A percentile compares a stretch with the other conserved stretches of the same genome.
Evolutionary conservation across 768 basidiomycete species (phyloP).

Genomic region (Rhizopogon roseolus): DNA sequence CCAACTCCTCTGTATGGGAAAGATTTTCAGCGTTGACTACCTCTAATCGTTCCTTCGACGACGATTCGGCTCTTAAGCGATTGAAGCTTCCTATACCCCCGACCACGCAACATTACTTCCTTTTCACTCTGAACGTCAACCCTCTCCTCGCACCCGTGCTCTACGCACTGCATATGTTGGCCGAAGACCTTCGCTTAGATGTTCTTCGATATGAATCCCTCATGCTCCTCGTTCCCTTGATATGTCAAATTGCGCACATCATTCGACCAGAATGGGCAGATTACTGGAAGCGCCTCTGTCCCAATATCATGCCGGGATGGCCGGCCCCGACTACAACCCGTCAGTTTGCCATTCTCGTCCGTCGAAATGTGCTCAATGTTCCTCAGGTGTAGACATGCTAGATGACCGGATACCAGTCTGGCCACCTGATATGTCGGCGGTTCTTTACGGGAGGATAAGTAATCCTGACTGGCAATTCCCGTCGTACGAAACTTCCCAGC

Average conservation of each 20-base stretch:
- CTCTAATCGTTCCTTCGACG: slow-evolving; percentile 44
- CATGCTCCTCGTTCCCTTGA: slow-evolving; percentile 51
- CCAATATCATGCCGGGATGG: slow-evolving; percentile 59
- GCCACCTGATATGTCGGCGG: slow-evolving; percentile 73
- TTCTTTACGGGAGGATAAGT: slow-evolving; percentile 52
- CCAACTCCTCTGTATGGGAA: slow-evolving; percentile 39
- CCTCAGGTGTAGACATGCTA: slow-evolving; percentile 38
- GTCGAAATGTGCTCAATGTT: neutral
- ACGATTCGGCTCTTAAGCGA: slow-evolving; percentile 53
- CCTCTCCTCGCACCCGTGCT: slow-evolving; percentile 53
- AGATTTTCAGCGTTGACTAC: slow-evolving; percentile 35
- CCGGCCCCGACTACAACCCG: slow-evolving; percentile 38
- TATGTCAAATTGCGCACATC: slow-evolving; percentile 56
- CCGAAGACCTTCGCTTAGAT: slow-evolving; percentile 61
- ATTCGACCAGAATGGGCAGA: slow-evolving; percentile 86
- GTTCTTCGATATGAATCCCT: slow-evolving; percentile 53
- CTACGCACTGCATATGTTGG: slow-evolving; percentile 76
- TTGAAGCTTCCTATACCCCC: slow-evolving; percentile 34
- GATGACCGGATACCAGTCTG: slow-evolving; percentile 71
- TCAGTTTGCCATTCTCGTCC: slow-evolving; percentile 1
- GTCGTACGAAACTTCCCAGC: slow-evolving; percentile 36
- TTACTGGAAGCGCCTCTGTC: slow-evolving; percentile 84
- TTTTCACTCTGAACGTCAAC: slow-evolving; percentile 31
- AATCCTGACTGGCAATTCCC: slow-evolving; percentile 68
- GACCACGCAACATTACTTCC: slow-evolving; percentile 21